Conservation (phyloP, 192 early-diverging fungal species). For the Dispira parvispora region DNA sequence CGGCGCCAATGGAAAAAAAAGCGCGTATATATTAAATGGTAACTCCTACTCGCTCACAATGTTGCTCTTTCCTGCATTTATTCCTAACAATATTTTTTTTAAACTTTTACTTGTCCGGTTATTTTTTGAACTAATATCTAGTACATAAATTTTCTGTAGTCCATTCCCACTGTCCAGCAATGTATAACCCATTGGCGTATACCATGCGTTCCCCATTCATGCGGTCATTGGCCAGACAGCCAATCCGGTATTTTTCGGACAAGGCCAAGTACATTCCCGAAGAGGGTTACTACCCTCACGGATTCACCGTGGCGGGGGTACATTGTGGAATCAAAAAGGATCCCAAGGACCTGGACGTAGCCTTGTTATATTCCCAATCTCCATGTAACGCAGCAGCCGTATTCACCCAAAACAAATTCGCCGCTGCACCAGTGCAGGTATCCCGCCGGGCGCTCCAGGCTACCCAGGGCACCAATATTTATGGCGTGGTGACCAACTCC, state of each 20-base stretch:
- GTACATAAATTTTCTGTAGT: too few relatives aligned
- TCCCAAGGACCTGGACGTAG: slow-evolving; percentile 52
- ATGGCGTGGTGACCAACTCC: slow-evolving; percentile 61
- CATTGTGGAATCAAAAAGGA: slow-evolving; percentile 73
- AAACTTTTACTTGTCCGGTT: too few relatives aligned
- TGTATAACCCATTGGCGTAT: too few relatives aligned
- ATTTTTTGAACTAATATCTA: too few relatives aligned
- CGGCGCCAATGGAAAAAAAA: too few relatives aligned
- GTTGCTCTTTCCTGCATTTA: too few relatives aligned
- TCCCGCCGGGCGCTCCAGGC: slow-evolving; percentile 41
- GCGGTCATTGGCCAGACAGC: too few relatives aligned
- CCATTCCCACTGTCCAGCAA: too few relatives aligned
- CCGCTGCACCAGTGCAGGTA: slow-evolving; percentile 75
- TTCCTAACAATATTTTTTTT: too few relatives aligned
- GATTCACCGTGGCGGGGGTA: slow-evolving; percentile 64
- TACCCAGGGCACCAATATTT: slow-evolving; percentile 23
- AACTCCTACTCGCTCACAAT: too few relatives aligned
- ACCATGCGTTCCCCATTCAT: too few relatives aligned
- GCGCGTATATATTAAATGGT: too few relatives aligned
- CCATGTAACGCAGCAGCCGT: slow-evolving; percentile 69
- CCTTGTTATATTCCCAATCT: slow-evolving; percentile 51
- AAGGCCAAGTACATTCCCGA: slow-evolving; percentile 52
- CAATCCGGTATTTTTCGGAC: slow-evolving; percentile 25
- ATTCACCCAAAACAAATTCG: slow-evolving; percentile 85
- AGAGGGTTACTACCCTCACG: slow-evolving; percentile 64